Evolutionary conservation across 306 rosid genomes (phyloP), one percentile per base, ranked within the genome.

Genomic region (Casuarina cunninghamiana): DNA sequence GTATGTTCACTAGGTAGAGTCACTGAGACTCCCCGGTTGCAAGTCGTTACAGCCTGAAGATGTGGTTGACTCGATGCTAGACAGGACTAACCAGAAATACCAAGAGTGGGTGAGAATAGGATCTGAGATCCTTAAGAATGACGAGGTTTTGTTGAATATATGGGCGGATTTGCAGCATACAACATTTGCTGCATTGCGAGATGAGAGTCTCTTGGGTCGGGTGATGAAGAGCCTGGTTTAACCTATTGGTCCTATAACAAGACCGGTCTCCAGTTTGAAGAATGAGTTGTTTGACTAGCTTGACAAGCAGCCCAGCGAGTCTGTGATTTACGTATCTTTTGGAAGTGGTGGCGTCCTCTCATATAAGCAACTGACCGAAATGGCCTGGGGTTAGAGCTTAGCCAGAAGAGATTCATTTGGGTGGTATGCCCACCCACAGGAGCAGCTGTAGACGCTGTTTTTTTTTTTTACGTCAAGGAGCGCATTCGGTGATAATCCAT

Each of bases 271-370:
- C 32, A 26, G 32, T 26, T 0, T 26, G 32, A 26, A 26, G 4
- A 53, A 3, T 2, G 45, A 71, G 58, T 35, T 46, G 60, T 65
- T 82, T n/a, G 65, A 26, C 3, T 90, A 95, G 94, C 83, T 90
- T 0, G 89, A 90, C 38, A 19, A 61, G 10, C 94, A 90, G 57
- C 89, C 89, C 0, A 17, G 1, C 0, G 82, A 88, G 19, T 90
- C 97, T 0, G 91, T 90, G 51, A 5, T 92, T 26, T 87, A 83
- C 35, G 89, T 92, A 15, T 90, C 89, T 2, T 85, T 92, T 17
- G 94, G 97, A 2, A 91, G 93, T 10, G 97, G 94, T 0, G 97
- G 94, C 13, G 85, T 87, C 6, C 0, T 91, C 39, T 72, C 87
- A 42, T 26, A 1, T 15, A 86, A 92, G 45, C 94, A 92, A 35